Evolutionary conservation across 1,139 yeast species (phyloP).

Genomic region (Hansenula sp.): DNA sequence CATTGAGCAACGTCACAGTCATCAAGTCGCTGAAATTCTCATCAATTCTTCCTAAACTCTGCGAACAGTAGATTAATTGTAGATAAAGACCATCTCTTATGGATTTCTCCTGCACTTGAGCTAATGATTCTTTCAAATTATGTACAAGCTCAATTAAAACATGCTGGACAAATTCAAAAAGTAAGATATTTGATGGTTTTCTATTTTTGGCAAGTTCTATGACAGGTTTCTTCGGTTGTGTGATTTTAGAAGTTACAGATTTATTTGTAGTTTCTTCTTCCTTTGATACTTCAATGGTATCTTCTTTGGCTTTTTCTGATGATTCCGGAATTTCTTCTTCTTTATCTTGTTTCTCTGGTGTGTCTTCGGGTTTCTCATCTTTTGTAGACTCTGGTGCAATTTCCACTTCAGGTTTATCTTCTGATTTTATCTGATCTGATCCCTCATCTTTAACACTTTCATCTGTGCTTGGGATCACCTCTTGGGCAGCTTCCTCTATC

Average conservation of each 20-base stretch:
- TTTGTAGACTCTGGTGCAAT: conserved; percentile 6
- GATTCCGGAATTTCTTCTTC: too few species aligned
- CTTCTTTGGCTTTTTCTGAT: conserved; percentile 21
- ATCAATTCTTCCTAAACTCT: conserved; percentile 65
- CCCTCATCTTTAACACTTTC: neutral
- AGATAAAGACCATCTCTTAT: conserved; percentile 60
- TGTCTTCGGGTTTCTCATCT: conserved; percentile 9
- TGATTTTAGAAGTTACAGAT: conserved; percentile 16
- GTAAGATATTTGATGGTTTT: conserved; percentile 20
- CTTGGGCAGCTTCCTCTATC: conserved; percentile 1
- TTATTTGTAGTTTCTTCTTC: conserved; percentile 18
- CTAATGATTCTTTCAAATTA: conserved; percentile 33
- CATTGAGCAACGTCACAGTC: conserved; percentile 20
- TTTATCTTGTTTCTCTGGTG: conserved; percentile 20
- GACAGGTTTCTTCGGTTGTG: conserved; percentile 19
- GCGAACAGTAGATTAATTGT: conserved; percentile 74
- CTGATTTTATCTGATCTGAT: conserved; percentile 1
- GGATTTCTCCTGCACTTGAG: conserved; percentile 34
- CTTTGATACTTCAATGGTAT: neutral
- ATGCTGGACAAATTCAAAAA: conserved; percentile 38
- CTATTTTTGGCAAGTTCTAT: conserved; percentile 13
- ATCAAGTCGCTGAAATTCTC: conserved; percentile 57
- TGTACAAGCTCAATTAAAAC: conserved; percentile 30
- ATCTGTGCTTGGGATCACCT: too few species aligned
- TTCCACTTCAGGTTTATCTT: neutral